Conservation (phyloP, 306 rosid species). For the Spatholobus suberectus region DNA sequence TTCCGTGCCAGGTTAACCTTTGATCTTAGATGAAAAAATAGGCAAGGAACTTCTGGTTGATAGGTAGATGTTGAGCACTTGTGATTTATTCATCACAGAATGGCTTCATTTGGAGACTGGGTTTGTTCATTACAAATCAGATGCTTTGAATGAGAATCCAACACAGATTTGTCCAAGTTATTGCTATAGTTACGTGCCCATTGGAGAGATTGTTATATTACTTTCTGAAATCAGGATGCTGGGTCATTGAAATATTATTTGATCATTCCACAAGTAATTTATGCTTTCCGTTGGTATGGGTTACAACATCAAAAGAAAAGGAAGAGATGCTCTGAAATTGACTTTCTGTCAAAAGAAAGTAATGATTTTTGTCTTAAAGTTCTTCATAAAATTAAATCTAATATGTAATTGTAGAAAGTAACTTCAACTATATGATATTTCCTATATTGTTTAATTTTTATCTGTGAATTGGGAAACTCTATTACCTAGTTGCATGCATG, state of each 20-base stretch:
- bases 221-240: neutral
- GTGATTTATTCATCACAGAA: constrained; percentile 14
- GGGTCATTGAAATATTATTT: constrained; percentile 13
- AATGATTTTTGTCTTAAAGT: neutral
- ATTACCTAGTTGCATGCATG: constrained; percentile 14
- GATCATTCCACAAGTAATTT: neutral
- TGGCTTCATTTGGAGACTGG: neutral
- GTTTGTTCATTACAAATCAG: neutral
- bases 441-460: neutral
- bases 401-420: neutral
- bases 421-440: neutral
- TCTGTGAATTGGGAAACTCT: constrained; percentile 17
- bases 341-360: constrained; percentile 6
- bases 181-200: neutral
- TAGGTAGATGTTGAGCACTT: neutral
- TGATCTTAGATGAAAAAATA: neutral
- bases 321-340: neutral
- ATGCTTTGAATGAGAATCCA: neutral
- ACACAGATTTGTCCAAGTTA: neutral
- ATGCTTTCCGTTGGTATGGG: neutral
- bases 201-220: neutral
- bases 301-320: neutral
- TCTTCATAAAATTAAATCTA: constrained; percentile 25
- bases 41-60: neutral
- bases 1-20: constrained; percentile 14